Percentiles rank a stretch among this genome's conserved stretches.
Conservation (phyloP, 2,329 filamentous ascomycete species). For the Ascochyta koolunga region DNA sequence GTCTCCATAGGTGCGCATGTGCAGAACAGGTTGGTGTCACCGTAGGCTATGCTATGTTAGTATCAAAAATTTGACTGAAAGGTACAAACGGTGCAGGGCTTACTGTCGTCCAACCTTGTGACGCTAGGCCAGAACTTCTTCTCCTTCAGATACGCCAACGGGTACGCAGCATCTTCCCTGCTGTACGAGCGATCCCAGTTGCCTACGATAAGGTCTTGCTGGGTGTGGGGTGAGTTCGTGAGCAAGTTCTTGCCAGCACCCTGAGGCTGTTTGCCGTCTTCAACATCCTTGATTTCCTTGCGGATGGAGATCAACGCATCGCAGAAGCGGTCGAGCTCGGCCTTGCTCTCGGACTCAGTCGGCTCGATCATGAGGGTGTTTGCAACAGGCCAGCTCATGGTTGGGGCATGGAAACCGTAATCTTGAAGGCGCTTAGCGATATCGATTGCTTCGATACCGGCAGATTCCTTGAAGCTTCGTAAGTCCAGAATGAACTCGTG, state of each 20-base stretch:
- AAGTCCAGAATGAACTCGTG: constrained; percentile 97
- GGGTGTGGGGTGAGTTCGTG: constrained; percentile 86
- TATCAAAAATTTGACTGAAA: not conserved
- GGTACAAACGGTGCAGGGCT: constrained; percentile 43
- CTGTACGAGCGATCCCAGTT: constrained; percentile 86
- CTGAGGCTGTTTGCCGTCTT: constrained; percentile 76
- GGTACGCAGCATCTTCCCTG: constrained; percentile 85
- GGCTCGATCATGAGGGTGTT: constrained; percentile 99
- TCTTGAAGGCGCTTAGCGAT: constrained; percentile 96
- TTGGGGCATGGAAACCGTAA: constrained; percentile 96
- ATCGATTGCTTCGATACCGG: constrained; percentile 89
- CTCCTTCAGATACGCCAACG: constrained; percentile 79
- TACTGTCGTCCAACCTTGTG: constrained; percentile 85
- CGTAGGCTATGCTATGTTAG: constrained; percentile 68
- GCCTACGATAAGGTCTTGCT: constrained; percentile 75
- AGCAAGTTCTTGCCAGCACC: constrained; percentile 74
- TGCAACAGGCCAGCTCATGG: constrained; percentile 94
- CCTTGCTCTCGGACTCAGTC: constrained; percentile 90
- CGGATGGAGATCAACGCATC: constrained; percentile 88
- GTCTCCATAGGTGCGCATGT: constrained; percentile 83
- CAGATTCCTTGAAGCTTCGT: constrained; percentile 80
- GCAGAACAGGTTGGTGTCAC: constrained; percentile 92
- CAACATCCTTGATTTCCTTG: constrained; percentile 80
- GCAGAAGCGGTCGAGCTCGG: constrained; percentile 91
- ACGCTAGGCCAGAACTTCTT: constrained; percentile 98